phyloP scores from a whole-genome alignment of 1,139 yeast genomes.

The Candida sp. region DNA sequence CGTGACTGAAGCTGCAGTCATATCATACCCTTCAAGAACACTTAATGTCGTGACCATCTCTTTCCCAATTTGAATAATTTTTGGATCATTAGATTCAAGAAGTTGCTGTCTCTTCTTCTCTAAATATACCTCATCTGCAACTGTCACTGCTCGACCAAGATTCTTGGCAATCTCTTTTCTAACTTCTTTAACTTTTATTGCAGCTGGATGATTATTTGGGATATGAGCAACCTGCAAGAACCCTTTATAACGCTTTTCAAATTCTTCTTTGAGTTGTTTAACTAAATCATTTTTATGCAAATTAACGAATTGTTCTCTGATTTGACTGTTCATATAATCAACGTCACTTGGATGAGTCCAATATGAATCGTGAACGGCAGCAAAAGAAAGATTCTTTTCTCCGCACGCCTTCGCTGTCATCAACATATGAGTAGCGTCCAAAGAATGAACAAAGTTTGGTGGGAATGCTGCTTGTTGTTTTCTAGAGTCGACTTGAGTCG shows the following conservation, averaged over 20 bases:
- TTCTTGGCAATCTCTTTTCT: constrained; percentile 48
- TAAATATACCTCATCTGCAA: constrained; percentile 70
- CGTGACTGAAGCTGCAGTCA: constrained; percentile 17
- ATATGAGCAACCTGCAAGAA: constrained; percentile 60
- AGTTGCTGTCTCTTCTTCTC: constrained; percentile 64
- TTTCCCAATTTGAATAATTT: constrained; percentile 48
- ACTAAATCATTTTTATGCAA: constrained; percentile 76
- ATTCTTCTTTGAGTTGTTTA: constrained; percentile 69
- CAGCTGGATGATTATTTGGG: constrained; percentile 53
- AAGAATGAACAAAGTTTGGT: constrained; percentile 91
- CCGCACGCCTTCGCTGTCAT: constrained; percentile 83
- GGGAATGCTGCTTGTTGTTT: constrained; percentile 94
- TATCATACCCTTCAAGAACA: constrained; percentile 45
- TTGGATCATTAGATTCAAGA: constrained; percentile 51
- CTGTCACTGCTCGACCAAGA: constrained; percentile 56
- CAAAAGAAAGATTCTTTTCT: constrained; percentile 68
- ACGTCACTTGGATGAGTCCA: constrained; percentile 97
- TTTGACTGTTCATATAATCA: constrained; percentile 62
- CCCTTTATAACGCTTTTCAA: constrained; percentile 74
- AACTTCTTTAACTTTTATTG: constrained; percentile 44
- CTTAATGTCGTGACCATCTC: constrained; percentile 74
- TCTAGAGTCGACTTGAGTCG: constrained; percentile 80
- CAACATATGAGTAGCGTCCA: constrained; percentile 97
- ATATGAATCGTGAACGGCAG: constrained; percentile 96
- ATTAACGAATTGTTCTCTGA: constrained; percentile 78